phyloP scores from a whole-genome alignment of 192 early-diverging fungal species.

The Linnemannia zychae region DNA sequence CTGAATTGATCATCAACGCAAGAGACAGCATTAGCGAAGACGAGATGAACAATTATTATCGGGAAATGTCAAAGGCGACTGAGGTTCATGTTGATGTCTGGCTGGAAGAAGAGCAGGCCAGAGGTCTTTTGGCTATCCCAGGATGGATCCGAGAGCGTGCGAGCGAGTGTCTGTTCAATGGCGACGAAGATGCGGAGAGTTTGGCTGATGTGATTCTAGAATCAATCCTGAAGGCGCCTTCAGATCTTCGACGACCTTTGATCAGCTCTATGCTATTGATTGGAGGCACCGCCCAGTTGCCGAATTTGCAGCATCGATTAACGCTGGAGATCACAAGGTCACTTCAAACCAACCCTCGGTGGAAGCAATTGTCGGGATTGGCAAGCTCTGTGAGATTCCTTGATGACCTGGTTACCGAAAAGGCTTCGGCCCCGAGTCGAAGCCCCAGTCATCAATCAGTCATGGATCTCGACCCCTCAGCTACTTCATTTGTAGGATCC shows the following conservation, averaged over 20 bases:
- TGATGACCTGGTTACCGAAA: constrained; percentile 57
- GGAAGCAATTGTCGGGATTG: constrained; percentile 61
- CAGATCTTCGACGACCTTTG: constrained; percentile 80
- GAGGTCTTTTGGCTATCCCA: constrained; percentile 72
- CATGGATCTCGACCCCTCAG: constrained; percentile 26
- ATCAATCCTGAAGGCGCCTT: constrained; percentile 63
- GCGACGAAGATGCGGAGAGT: constrained; percentile 76
- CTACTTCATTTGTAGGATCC: neutral
- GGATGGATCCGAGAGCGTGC: constrained; percentile 90
- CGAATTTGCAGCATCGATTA: constrained; percentile 75
- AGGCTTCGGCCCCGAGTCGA: constrained; percentile 18
- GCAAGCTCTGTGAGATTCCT: constrained; percentile 68
- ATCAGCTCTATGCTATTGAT: constrained; percentile 76
- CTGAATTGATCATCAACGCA: constrained; percentile 59
- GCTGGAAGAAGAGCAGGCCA: constrained; percentile 54
- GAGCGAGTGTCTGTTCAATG: constrained; percentile 83
- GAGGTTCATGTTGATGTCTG: constrained; percentile 60
- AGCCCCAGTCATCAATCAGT: constrained; percentile 23
- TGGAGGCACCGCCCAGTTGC: constrained; percentile 84
- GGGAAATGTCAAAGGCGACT: constrained; percentile 58
- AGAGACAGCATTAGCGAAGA: constrained; percentile 52
- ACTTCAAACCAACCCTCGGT: constrained; percentile 63
- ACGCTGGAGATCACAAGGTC: constrained; percentile 70
- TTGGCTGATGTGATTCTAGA: constrained; percentile 56
- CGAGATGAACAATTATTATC: constrained; percentile 63